Evolutionary conservation across 2,329 filamentous ascomycete species (phyloP).

Genomic region (Curvularia sp.): DNA sequence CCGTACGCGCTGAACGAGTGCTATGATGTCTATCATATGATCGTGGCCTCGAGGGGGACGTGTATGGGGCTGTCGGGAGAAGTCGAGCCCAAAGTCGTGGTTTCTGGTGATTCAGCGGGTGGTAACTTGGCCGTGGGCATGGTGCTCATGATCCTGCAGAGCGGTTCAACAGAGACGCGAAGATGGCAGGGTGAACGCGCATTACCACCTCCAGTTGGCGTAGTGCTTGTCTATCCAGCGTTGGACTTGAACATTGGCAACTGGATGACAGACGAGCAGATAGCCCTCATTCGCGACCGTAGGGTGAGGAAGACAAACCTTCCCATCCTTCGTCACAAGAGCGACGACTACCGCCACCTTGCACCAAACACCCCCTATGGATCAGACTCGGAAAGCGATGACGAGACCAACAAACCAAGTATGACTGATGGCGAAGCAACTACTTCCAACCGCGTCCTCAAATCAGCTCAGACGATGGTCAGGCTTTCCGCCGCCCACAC

Average conservation of each 20-base stretch:
- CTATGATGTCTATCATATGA: conserved; percentile 81
- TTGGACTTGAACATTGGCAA: conserved; percentile 97
- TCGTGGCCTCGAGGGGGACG: conserved; percentile 74
- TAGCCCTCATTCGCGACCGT: conserved; percentile 88
- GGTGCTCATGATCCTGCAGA: conserved; percentile 88
- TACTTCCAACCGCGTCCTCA: conserved; percentile 37
- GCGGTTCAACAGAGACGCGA: conserved; percentile 64
- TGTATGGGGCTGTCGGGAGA: conserved; percentile 78
- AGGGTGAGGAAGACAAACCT: conserved; percentile 78
- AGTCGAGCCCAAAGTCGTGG: conserved; percentile 69
- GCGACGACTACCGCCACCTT: conserved; percentile 83
- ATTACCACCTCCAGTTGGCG: conserved; percentile 78
- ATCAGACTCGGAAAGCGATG: conserved; percentile 70
- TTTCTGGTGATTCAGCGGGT: conserved; percentile 82
- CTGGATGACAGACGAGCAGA: conserved; percentile 99
- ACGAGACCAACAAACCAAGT: conserved; percentile 31
- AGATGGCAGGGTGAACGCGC: conserved; percentile 63
- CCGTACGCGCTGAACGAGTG: conserved; percentile 87
- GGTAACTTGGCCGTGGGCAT: conserved; percentile 82
- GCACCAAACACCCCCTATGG: conserved; percentile 81
- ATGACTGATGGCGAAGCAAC: conserved; percentile 20
- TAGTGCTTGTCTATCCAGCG: conserved; percentile 87
- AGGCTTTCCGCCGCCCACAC: conserved; percentile 51
- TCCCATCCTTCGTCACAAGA: conserved; percentile 81
- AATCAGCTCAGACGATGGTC: conserved; percentile 47